Evolutionary conservation across 768 basidiomycete species (phyloP), one percentile per base, ranked within the genome.

Genomic region (Paxillus rubicundulus): DNA sequence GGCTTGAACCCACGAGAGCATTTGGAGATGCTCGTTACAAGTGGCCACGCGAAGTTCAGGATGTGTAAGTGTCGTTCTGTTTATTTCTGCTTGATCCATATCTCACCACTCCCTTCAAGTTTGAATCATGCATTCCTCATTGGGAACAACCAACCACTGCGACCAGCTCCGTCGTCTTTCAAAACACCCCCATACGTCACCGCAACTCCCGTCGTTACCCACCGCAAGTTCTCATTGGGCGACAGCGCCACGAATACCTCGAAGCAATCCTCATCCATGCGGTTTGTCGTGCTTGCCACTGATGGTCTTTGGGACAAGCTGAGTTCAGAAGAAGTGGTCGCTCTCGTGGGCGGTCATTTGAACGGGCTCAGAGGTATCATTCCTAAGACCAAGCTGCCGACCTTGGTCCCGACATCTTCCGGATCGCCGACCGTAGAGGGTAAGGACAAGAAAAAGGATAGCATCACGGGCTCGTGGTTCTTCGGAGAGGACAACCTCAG

Each of bases 131-230:
- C 82, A 17, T 89, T 89, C 73, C 74, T 87, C 63, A 73, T 77
- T 47, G 86, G 85, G 47, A 87, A 79, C 62, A 77, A 78, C 40
- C 73, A 73, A 52, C 71, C 80, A 2, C 72, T 88, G 66, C 82
- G 89, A 18, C 69, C 78, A 7, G 72, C 85, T 3, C 87, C 85
- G 13, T 49, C 79, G 13, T 69, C 77, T 18, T 81, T 89, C 70
- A 88, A 86, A 69, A 92, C 94, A 4, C 93, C 93, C 2, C 93
- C 93, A n/a, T 97, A 96, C 69, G 92, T 96, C 20, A 94, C 80
- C 30, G 84, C 93, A 14, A 76, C 77, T 7, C 93, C 93, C 2
- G 91, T 90, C 33, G 83, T 94, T 27, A 88, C 86, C 2, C 86
- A 92, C 60, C 82, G 82, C 54, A 84, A 86, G 59, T 73, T 91